Base-by-base conservation (phyloP, 805 yeast genomes). In the Candida khao-thaluensis region DNA sequence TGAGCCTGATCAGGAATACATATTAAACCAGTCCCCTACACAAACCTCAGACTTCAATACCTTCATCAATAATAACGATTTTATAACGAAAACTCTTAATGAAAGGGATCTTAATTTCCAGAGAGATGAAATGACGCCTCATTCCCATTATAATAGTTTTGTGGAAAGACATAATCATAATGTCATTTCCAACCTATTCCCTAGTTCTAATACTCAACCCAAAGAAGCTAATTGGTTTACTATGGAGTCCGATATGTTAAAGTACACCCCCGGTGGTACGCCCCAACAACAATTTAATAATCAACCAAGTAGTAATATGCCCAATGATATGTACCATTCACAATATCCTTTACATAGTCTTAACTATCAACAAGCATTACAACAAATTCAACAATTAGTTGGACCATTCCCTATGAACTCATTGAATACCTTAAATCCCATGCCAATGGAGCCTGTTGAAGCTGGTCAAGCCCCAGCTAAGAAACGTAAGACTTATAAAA, bases 91-190 rank as follows among this genome's bases (percentile, higher is more conserved):
- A 35, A 46, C 42, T 22, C 39, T 31, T 18, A 28, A 25, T 22
- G 37, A 38, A 22, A 43, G 22, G 4, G 18, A 29, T 12, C 10
- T 7, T 7, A 14, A 28, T 21, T 27, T 21, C 32, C 26, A 14
- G n/a, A 35, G 12, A 15, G 35, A 41, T n/a, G 27, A 30, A 25
- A 15, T 18, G 31, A 23, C 28, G 12, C 35, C 25, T 16, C 28
- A 38, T 25, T 39, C 40, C 3, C 35, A 37, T 30, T 37, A 30
- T 29, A 14, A 26, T 2, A 22, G 29, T 16, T 55, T 52, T 37
- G 35, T 59, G 9, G 55, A 63, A 4, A 64, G 54, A 17, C 45
- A 43, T 23, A 42, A 49, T 30, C 52, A 45, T 24, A 41, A 46
- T 23, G 42, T 41, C 21, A 24, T 14, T 8, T 28, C 41, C n/a